Percentiles rank a stretch among this genome's conserved stretches.
Evolutionary conservation across 2,329 filamentous ascomycete species (phyloP).

Genomic region (Exophiala alcalophila): DNA sequence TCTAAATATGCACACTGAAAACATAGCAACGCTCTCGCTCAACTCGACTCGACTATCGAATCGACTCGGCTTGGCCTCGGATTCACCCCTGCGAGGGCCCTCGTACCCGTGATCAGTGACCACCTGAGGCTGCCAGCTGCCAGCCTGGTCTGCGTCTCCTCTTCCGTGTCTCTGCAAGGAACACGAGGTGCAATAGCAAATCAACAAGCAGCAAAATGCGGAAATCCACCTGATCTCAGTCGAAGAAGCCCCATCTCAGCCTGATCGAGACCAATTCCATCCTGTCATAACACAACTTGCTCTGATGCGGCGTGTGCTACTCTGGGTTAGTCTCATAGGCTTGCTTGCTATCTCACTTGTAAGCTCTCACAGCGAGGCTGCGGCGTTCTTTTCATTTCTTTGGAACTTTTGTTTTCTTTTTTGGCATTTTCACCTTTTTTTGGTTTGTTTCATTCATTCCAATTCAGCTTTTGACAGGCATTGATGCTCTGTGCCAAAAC

Average conservation of each 20-base stretch:
- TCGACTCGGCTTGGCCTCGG: too few species aligned
- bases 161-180: too few species aligned
- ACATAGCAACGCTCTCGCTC: too few species aligned
- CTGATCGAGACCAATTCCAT: slow-evolving; percentile 6
- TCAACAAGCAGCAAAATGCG: too few species aligned
- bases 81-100: too few species aligned
- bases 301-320: slow-evolving; percentile 24
- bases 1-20: too few species aligned
- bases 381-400: slow-evolving; percentile 13
- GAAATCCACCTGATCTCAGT: too few species aligned
- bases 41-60: too few species aligned
- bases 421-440: slow-evolving; percentile 27
- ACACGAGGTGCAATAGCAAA: too few species aligned
- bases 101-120: too few species aligned
- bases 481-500: slow-evolving; percentile 1
- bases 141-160: too few species aligned
- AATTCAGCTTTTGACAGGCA: slow-evolving; percentile 4
- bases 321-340: slow-evolving; percentile 21
- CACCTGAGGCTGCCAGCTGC: too few species aligned
- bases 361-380: slow-evolving; percentile 12
- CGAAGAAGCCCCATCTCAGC: slow-evolving; percentile 7
- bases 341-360: slow-evolving; percentile 19
- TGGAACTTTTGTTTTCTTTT: slow-evolving; percentile 17
- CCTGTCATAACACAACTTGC: slow-evolving; percentile 23
- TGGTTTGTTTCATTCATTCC: slow-evolving; percentile 19